Evolutionary conservation across 1,284 basidiomycete genomes (phyloP).

Genomic region (Papiliotrema terrestris): DNA sequence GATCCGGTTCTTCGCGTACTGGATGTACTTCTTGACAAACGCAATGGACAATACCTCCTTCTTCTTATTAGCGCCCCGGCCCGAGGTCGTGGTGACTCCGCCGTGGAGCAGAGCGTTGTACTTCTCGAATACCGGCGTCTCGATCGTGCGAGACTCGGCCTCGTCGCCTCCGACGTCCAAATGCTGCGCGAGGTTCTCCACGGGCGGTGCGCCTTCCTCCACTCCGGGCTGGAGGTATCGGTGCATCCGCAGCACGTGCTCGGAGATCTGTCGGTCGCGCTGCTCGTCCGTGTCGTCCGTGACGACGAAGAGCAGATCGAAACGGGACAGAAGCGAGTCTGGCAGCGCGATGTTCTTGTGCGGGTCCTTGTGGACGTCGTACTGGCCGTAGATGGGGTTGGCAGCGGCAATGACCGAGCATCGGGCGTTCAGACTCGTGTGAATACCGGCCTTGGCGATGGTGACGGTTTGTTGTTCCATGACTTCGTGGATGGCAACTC

Average conservation of each 20-base stretch:
- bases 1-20: slow-evolving; percentile 88
- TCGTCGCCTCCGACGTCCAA: slow-evolving; percentile 71
- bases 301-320: slow-evolving; percentile 96
- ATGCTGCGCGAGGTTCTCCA: slow-evolving; percentile 83
- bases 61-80: slow-evolving; percentile 58
- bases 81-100: slow-evolving; percentile 63
- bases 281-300: slow-evolving; percentile 97
- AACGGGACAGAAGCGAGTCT: slow-evolving; percentile 97
- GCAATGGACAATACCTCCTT: slow-evolving; percentile 85
- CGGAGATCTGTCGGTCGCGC: slow-evolving; percentile 89
- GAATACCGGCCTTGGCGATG: slow-evolving; percentile 98
- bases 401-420: slow-evolving; percentile 98
- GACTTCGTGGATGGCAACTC: slow-evolving; percentile 99
- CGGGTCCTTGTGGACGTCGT: slow-evolving; percentile 99
- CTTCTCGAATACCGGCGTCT: slow-evolving; percentile 88
- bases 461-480: slow-evolving; percentile 99
- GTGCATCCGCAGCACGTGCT: slow-evolving; percentile 97
- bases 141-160: slow-evolving; percentile 55
- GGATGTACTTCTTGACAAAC: slow-evolving; percentile 98
- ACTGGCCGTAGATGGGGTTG: slow-evolving; percentile 98
- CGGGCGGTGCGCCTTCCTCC: slow-evolving; percentile 83
- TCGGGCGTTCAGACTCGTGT: slow-evolving; percentile 94
- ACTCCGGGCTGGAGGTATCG: slow-evolving; percentile 93
- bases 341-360: slow-evolving; percentile 98
- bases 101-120: slow-evolving; percentile 94